A percentile compares a stretch with the other conserved stretches of the same genome.
Evolutionary conservation across 2,329 filamentous ascomycete genomes (phyloP).

Genomic region (Trichoderma sp.): DNA sequence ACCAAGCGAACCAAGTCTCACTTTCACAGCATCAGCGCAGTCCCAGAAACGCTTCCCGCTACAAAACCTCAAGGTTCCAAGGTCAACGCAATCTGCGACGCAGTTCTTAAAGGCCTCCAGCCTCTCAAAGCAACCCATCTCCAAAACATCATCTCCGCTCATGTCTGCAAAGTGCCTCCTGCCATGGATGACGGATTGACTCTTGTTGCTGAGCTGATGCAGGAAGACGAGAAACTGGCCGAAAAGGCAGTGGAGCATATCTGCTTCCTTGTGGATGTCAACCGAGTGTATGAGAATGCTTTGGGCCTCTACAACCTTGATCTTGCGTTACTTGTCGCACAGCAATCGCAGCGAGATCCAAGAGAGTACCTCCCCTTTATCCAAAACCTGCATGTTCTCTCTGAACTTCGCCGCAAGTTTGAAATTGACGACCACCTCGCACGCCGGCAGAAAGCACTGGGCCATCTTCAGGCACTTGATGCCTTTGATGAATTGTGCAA

Average conservation of each 20-base stretch:
- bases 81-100: conserved; percentile 86
- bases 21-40: conserved; percentile 19
- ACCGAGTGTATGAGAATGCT: conserved; percentile 86
- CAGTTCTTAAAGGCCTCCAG: conserved; percentile 71
- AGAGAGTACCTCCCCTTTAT: conserved; percentile 95
- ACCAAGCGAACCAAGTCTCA: conserved; percentile 59
- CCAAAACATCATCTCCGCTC: conserved; percentile 91
- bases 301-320: conserved; percentile 91
- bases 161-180: conserved; percentile 91
- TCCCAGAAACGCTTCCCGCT: conserved; percentile 29
- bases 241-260: conserved; percentile 95
- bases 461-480: conserved; percentile 72
- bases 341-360: conserved; percentile 94
- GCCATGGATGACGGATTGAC: conserved; percentile 83
- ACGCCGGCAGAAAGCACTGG: conserved; percentile 75
- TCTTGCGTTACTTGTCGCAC: conserved; percentile 85
- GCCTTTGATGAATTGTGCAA: conserved; percentile 76
- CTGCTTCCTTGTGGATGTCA: conserved; percentile 93
- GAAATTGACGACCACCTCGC: conserved; percentile 87
- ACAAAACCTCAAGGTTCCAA: conserved; percentile 54
- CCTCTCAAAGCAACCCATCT: conserved; percentile 66
- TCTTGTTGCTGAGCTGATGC: conserved; percentile 76
- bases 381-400: conserved; percentile 78
- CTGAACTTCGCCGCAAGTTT: conserved; percentile 72
- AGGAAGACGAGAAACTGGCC: conserved; percentile 69